Evolutionary conservation across 2,329 filamentous ascomycete species (phyloP).

Genomic region (Colletotrichum sp.): DNA sequence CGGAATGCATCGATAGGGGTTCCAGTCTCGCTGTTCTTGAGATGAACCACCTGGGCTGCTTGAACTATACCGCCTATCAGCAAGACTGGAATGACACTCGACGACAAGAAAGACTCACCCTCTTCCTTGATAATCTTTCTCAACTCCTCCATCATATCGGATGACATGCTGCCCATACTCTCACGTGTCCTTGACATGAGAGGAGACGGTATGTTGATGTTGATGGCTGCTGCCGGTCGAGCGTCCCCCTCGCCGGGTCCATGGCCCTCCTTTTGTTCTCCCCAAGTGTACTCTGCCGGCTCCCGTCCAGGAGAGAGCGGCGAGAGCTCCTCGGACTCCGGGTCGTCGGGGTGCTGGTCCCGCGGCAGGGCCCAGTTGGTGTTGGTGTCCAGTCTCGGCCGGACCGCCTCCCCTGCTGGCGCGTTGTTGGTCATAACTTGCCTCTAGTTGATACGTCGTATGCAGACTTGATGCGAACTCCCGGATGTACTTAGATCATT

Average conservation of each 20-base stretch:
- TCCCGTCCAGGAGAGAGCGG: neutral
- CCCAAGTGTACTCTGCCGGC: neutral
- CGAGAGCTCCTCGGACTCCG: neutral
- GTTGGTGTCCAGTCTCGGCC: neutral
- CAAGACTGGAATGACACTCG: neutral
- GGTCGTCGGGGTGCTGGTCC: neutral
- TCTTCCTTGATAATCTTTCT: slow-evolving; percentile 28
- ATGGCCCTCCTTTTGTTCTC: slow-evolving; percentile 1
- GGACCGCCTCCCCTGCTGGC: neutral
- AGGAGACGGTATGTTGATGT: neutral
- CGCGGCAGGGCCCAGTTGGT: neutral
- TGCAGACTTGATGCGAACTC: neutral
- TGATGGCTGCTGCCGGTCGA: neutral
- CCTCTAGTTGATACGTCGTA: neutral
- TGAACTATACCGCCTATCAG: neutral
- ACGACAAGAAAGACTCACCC: neutral
- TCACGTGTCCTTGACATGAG: neutral
- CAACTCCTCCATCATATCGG: slow-evolving; percentile 23
- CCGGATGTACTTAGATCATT: neutral
- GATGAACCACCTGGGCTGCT: slow-evolving; percentile 7
- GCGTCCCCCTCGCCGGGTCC: neutral
- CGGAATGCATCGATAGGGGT: neutral
- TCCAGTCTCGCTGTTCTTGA: neutral
- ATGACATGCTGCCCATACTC: slow-evolving; percentile 11
- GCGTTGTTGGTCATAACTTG: neutral